Conservation (phyloP, 2,329 filamentous ascomycete genomes). For the Fusarium pseudonygamai region DNA sequence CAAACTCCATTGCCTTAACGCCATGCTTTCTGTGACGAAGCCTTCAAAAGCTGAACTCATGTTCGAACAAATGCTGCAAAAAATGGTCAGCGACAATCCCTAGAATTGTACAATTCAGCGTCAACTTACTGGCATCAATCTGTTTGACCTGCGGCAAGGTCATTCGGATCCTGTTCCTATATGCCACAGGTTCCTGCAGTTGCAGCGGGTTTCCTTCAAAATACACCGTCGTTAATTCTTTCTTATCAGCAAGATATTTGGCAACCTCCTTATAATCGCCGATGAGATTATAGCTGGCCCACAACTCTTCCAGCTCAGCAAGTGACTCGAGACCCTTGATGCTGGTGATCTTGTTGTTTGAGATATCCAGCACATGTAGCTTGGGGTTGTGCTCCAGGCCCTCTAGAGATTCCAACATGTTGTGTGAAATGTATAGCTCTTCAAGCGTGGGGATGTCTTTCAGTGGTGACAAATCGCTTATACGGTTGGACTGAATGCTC, state of each 20-base stretch:
- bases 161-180: conserved; percentile 91
- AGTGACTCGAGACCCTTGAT: conserved; percentile 77
- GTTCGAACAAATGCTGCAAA: conserved; percentile 47
- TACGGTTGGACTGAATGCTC: conserved; percentile 94
- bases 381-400: conserved; percentile 74
- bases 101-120: background rate
- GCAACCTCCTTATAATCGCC: conserved; percentile 85
- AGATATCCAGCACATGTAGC: conserved; percentile 85
- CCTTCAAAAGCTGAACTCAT: conserved; percentile 14
- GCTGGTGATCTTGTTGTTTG: conserved; percentile 83
- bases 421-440: conserved; percentile 96
- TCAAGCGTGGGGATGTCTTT: conserved; percentile 79
- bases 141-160: conserved; percentile 88
- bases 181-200: conserved; percentile 79
- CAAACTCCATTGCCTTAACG: conserved; percentile 32
- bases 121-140: conserved; percentile 93
- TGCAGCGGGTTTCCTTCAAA: conserved; percentile 96
- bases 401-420: conserved; percentile 80
- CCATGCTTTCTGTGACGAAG: conserved; percentile 37
- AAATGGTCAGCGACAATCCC: background rate
- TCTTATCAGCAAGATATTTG: conserved; percentile 79
- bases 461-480: conserved; percentile 80
- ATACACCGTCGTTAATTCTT: conserved; percentile 87
- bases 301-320: conserved; percentile 83
- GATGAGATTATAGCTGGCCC: conserved; percentile 91